Conservation (phyloP, 306 rosid genomes). For the Heteromeles arbutifolia region DNA sequence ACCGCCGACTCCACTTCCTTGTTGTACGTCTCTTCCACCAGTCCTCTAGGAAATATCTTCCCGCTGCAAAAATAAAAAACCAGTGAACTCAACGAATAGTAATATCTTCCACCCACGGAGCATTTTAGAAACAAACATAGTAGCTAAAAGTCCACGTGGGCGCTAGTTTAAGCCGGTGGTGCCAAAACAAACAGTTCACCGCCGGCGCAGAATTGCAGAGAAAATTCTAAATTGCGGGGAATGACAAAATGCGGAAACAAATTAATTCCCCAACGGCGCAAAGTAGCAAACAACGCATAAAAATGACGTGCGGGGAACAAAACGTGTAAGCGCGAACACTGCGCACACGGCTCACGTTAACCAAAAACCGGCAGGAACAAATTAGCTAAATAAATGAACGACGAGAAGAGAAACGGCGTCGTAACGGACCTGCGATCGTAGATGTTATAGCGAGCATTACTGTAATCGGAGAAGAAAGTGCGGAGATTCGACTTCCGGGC, state of each 20-base stretch:
- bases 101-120: background rate
- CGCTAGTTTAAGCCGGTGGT: background rate
- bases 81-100: background rate
- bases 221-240: background rate
- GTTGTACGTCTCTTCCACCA: conserved; percentile 80
- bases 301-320: background rate
- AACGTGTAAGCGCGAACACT: background rate
- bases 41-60: conserved; percentile 70
- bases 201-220: background rate
- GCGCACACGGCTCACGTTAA: background rate
- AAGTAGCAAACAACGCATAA: background rate
- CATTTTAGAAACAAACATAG: background rate
- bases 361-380: background rate
- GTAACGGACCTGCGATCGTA: conserved; percentile 68
- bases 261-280: background rate
- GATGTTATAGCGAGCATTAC: conserved; percentile 85
- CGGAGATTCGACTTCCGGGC: conserved; percentile 59
- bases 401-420: background rate
- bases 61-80: conserved; percentile 43
- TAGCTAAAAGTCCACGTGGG: background rate
- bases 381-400: background rate
- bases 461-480: conserved; percentile 85
- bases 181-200: background rate
- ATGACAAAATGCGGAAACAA: background rate
- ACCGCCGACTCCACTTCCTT: conserved; percentile 91